Conservation (phyloP, 345 rosid genomes). For the Bretschneidera sinensis region DNA sequence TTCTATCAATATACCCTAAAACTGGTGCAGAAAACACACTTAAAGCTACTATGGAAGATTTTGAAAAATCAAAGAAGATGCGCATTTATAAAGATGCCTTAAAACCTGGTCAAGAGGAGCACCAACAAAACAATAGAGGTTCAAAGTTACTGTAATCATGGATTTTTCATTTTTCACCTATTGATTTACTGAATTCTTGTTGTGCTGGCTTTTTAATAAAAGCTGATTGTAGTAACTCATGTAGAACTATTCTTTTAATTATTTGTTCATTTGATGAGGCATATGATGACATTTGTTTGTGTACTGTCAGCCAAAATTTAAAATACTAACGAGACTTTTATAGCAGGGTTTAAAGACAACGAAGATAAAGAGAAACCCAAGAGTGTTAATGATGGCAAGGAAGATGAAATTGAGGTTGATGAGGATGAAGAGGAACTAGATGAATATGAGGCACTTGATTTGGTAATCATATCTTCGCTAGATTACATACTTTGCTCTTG, state of each 20-base stretch:
- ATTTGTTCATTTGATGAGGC: constrained; percentile 1
- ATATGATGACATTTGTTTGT: not conserved
- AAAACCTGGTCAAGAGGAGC: constrained; percentile 41
- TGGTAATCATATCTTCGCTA: constrained; percentile 31
- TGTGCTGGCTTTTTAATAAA: not conserved
- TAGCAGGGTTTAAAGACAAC: constrained; percentile 25
- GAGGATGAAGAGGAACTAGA: constrained; percentile 67
- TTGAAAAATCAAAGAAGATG: constrained; percentile 68
- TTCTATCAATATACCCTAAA: constrained; percentile 68
- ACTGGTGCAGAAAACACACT: constrained; percentile 62
- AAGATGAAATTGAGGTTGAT: constrained; percentile 43
- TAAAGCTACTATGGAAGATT: constrained; percentile 63
- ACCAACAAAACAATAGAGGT: constrained; percentile 43
- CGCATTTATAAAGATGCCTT: constrained; percentile 39
- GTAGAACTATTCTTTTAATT: constrained; percentile 7
- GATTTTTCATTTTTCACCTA: too few relatives aligned
- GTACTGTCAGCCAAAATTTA: not conserved
- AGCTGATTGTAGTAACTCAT: not conserved
- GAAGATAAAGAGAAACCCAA: constrained; percentile 35
- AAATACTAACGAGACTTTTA: constrained; percentile 1
- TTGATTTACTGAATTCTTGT: too few relatives aligned
- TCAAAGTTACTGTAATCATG: not conserved
- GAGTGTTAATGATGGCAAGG: constrained; percentile 38
- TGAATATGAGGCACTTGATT: constrained; percentile 50
- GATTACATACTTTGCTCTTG: not conserved